Evolutionary conservation across 2,329 filamentous ascomycete genomes (phyloP), one percentile per base, ranked within the genome.

Genomic region (Didymella lethalis): DNA sequence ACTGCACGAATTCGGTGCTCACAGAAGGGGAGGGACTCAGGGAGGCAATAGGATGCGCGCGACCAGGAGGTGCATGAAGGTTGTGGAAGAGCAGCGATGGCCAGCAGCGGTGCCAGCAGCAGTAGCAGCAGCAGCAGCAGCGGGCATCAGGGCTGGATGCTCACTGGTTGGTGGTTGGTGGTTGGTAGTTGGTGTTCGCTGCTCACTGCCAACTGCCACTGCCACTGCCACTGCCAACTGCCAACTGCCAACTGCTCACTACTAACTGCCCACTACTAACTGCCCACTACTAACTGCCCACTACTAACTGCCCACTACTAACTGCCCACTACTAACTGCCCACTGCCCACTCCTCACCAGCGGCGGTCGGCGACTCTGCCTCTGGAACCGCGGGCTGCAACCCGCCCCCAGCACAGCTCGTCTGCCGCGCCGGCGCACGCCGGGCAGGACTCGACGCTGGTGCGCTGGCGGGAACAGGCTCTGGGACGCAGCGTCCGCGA

Each of bases 361-460:
- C 18, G 18, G 18, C 18, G 18, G 18, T 18, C 18, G 18, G 18
- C 18, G 18, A 18, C 18, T 18, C 32, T 36, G 36, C n/a, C 36
- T 40, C 34, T 40, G 36, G 36, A 40, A 40, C 36, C 36, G 36
- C 36, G 36, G 36, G 36, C 36, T 40, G 36, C 36, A n/a, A 40
- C n/a, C 36, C 34, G 16, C 34, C 8, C 34, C 34, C 34, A 38
- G 34, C 34, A 38, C 34, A 18, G 34, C 34, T 38, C 34, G 36
- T 18, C 36, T 40, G 36, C 18, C 18, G 18, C 36, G 18, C 18
- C 36, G 18, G n/a, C 11, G 36, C 36, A 18, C 2, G 8, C 36
- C 36, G 23, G 36, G 38, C 38, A 41, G 49, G 48, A 54, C 52
- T 54, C 52, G 45, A 44, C 16, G 52, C 34, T 38, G 34, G 34